Evolutionary conservation across 768 basidiomycete species (phyloP), one percentile per base, ranked within the genome.

Genomic region (Russula abietina): DNA sequence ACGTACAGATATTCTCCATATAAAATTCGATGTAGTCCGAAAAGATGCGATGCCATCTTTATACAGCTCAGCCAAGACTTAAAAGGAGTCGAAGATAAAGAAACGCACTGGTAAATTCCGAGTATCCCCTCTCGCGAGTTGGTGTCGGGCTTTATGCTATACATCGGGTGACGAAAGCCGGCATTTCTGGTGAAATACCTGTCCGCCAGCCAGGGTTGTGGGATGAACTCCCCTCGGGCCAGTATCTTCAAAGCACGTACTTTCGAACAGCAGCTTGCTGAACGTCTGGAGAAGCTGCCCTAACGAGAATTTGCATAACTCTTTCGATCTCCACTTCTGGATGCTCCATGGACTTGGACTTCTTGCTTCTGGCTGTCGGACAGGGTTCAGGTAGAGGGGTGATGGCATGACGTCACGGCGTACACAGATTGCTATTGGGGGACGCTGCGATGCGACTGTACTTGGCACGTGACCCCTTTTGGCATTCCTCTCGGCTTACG

Each of bases 131-230:
- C 79, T 56, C 85, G 77, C 17, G 85, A 85, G 57, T 77, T 76
- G n/a, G 79, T 76, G 0, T 70, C 77, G 4, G 79, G 72, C 3
- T 69, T 58, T 16, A 87, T 79, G 46, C 73, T 70, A 74, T 80
- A 86, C 30, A 87, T 60, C 0, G 86, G 84, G 70, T 88, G 85
- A 45, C 76, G 78, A 70, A 88, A 83, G 2, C 74, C 77, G 28
- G 82, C 84, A 64, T 88, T 79, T 3, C 74, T 71, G 5, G 78
- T 75, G 71, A 83, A 83, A 68, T 83, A 86, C 52, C 75, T 79
- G 50, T n/a, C n/a, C n/a, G n/a, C n/a, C n/a, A n/a, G n/a, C n/a
- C n/a, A n/a, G 30, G 14, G 32, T 52, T 33, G 33, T 30, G 32
- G 30, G 30, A n/a, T n/a, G 19, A n/a, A 32, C 30, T 33, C 4